These are phyloP conservation scores for Paecilomyces sp. DNA, from an alignment of 2,329 filamentous ascomycete species.

Conservation along the genomic window DNA sequence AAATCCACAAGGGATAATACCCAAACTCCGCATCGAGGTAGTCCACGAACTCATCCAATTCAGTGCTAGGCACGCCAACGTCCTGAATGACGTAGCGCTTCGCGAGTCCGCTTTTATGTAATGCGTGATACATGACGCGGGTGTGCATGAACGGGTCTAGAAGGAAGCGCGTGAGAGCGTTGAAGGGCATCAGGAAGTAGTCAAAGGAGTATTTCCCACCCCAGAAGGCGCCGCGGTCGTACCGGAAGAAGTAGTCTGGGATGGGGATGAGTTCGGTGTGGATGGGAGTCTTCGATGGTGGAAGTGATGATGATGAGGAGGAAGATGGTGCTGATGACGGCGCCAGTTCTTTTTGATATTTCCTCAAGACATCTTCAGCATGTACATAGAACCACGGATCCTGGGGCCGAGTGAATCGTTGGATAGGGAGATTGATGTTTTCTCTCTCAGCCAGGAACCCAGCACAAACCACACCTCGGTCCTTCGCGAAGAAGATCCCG, in stretches of 20 bases:
- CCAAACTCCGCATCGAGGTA: slow-evolving; percentile 41
- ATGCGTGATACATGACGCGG: slow-evolving; percentile 54
- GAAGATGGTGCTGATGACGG: not conserved
- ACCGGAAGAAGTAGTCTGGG: slow-evolving; percentile 33
- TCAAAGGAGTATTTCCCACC: slow-evolving; percentile 53
- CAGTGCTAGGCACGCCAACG: slow-evolving; percentile 50
- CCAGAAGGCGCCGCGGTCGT: slow-evolving; percentile 62
- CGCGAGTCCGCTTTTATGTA: slow-evolving; percentile 52
- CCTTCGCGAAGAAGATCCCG: not conserved
- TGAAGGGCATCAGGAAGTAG: slow-evolving; percentile 57
- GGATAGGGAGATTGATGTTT: slow-evolving; percentile 19
- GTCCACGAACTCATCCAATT: slow-evolving; percentile 46
- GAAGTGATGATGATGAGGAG: not conserved
- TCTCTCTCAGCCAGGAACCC: slow-evolving; percentile 23
- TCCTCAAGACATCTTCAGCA: slow-evolving; percentile 37
- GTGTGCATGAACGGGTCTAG: slow-evolving; percentile 58
- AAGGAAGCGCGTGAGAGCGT: slow-evolving; percentile 49
- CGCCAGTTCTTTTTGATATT: not conserved
- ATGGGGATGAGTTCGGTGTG: slow-evolving; percentile 18
- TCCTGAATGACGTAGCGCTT: slow-evolving; percentile 57
- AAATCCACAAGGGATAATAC: slow-evolving; percentile 54
- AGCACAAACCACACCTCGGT: not conserved
- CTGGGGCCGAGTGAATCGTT: slow-evolving; percentile 48
- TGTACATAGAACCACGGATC: slow-evolving; percentile 74
- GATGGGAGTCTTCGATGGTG: not conserved